Percentiles rank a stretch among this genome's conserved stretches.
These are phyloP conservation scores for Dissophora ornata DNA, from an alignment of 192 early-diverging fungal species.

Conservation along the genomic window DNA sequence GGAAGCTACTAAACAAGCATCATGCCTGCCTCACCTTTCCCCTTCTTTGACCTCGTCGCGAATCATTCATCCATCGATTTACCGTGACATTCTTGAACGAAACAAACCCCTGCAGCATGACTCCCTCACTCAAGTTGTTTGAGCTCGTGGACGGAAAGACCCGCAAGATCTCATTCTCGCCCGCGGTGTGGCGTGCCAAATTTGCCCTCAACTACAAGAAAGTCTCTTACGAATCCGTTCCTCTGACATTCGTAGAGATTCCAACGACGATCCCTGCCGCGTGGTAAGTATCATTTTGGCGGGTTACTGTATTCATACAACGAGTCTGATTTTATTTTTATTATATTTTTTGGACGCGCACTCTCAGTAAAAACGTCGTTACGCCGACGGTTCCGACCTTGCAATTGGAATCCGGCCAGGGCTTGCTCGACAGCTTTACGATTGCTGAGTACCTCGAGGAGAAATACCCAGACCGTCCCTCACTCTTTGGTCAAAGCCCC, in stretches of 20 bases:
- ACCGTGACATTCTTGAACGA: too few relatives aligned
- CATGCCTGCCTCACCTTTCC: too few relatives aligned
- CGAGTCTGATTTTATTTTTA: not conserved
- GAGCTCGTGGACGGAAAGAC: slow-evolving; percentile 50
- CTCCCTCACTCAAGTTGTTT: slow-evolving; percentile 34
- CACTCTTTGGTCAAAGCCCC: slow-evolving; percentile 48
- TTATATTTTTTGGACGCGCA: too few relatives aligned
- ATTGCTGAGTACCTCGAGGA: slow-evolving; percentile 71
- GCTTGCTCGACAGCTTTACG: slow-evolving; percentile 60
- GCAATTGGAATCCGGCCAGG: slow-evolving; percentile 33
- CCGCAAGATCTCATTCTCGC: slow-evolving; percentile 39
- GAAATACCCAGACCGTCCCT: slow-evolving; percentile 63
- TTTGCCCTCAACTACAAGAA: slow-evolving; percentile 38
- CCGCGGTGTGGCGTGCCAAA: slow-evolving; percentile 48
- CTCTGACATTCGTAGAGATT: slow-evolving; percentile 36
- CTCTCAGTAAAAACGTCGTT: slow-evolving; percentile 15
- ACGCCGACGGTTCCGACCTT: slow-evolving; percentile 58
- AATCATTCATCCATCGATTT: too few relatives aligned
- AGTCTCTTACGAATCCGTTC: slow-evolving; percentile 31
- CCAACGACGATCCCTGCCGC: slow-evolving; percentile 20
- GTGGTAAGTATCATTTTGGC: slow-evolving; percentile 19
- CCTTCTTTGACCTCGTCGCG: too few relatives aligned
- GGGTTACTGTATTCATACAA: too few relatives aligned
- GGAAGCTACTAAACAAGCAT: too few relatives aligned
- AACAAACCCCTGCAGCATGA: slow-evolving; percentile 9